These are phyloP conservation scores for Talaromyces sp. DNA, from an alignment of 2,329 filamentous ascomycete species.

Conservation along the genomic window DNA sequence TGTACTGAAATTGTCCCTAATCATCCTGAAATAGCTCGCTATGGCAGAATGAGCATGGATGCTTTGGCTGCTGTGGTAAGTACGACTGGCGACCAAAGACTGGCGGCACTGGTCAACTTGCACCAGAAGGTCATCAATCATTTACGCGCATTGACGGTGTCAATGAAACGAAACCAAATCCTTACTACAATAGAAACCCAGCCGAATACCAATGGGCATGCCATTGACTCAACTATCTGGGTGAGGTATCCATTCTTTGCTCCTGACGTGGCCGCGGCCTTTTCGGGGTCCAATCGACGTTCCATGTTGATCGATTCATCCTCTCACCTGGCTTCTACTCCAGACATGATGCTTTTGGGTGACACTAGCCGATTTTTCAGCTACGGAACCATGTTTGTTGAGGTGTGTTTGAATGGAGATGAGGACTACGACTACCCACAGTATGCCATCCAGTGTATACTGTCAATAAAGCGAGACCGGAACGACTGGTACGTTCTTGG, in stretches of 20 bases:
- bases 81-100: conserved; percentile 40
- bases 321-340: conserved; percentile 46
- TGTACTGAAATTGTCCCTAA: conserved; percentile 37
- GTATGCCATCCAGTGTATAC: conserved; percentile 65
- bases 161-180: conserved; percentile 79
- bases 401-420: conserved; percentile 65
- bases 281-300: conserved; percentile 54
- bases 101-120: conserved; percentile 44
- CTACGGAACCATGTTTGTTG: conserved; percentile 72
- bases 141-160: conserved; percentile 68
- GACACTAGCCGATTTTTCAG: conserved; percentile 70
- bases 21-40: conserved; percentile 34
- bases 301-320: conserved; percentile 43
- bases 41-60: conserved; percentile 35
- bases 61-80: conserved; percentile 36
- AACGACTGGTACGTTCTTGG: conserved; percentile 66
- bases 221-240: conserved; percentile 78
- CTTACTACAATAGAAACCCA: conserved; percentile 60
- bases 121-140: conserved; percentile 57
- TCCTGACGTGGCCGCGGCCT: conserved; percentile 64
- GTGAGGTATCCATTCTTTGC: conserved; percentile 69
- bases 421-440: conserved; percentile 63
- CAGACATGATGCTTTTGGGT: conserved; percentile 69
- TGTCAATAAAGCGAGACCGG: conserved; percentile 68
- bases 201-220: conserved; percentile 65